Base-by-base conservation (phyloP, 495 filamentous ascomycete species). In the Pyronema omphalodes region DNA sequence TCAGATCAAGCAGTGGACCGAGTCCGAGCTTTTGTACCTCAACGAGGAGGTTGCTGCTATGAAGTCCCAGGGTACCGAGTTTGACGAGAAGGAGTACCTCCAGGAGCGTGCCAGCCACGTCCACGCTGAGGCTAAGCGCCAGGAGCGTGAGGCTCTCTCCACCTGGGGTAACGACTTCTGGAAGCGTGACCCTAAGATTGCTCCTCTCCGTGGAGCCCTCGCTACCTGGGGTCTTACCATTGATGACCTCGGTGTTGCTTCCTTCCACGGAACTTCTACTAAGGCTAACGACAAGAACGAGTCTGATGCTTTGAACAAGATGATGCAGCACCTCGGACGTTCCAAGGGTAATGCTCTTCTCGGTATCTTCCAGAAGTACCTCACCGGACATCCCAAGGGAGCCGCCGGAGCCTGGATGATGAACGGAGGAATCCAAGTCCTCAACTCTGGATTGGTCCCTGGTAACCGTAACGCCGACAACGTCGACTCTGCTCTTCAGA, bases 251-350 rank as follows among this genome's bases (percentile, higher is more conserved):
- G 81, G 70, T 55, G 87, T 96, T 46, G 88, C 89, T 7, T 96
- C 91, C 17, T 99, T 96, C 83, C 91, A 99, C 70, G 91, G 91
- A 57, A 99, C 91, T 33, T 95, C 89, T 17, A 99, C 91, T 37
- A 87, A 93, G 55, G 91, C 91, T 53, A 99, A 99, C 65, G 91
- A 99, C 73, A 99, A 99, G 79, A 99, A 99, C 67, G 91, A 99
- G 68, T 95, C 91, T 29, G 88, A 91, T 54, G 88, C 94, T 64
- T 82, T 99, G 60, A 94, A 89, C 74, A 84, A 94, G 69, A 93
- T 96, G 71, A 75, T 99, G 70, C 81, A 78, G 60, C 93, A 99
- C 67, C 82, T 99, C 45, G 91, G 93, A 56, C 83, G 91, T 49
- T 78, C 80, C 69, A 94, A 94, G 77, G 91, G 91, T 62, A 96